Evolutionary conservation across 1,284 basidiomycete species (phyloP).

Genomic region (Schizophyllum commune): DNA sequence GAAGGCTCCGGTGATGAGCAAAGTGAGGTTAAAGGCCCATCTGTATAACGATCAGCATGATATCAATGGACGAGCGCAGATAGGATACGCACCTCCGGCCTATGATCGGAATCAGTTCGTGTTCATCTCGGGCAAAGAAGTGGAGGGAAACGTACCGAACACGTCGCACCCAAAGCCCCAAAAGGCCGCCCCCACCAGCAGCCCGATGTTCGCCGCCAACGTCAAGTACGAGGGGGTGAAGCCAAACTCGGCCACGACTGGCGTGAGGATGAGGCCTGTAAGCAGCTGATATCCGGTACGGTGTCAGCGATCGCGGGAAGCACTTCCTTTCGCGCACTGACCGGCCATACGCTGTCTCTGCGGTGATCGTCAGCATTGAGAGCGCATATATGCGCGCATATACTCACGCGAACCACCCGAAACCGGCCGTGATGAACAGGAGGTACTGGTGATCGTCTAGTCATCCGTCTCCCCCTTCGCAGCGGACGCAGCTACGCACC

Average conservation of each 20-base stretch:
- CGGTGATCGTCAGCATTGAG: background rate
- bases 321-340: slow-evolving; percentile 7
- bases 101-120: background rate
- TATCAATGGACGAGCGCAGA: background rate
- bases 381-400: background rate
- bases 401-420: slow-evolving; percentile 66
- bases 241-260: slow-evolving; percentile 49
- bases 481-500: slow-evolving; percentile 26
- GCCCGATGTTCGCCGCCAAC: slow-evolving; percentile 51
- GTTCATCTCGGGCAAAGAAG: background rate
- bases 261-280: slow-evolving; percentile 48
- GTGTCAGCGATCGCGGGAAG: background rate
- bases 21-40: slow-evolving; percentile 59
- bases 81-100: background rate
- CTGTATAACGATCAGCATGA: slow-evolving; percentile 16
- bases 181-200: slow-evolving; percentile 57
- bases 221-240: slow-evolving; percentile 49
- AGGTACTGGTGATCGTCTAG: slow-evolving; percentile 31
- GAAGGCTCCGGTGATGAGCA: slow-evolving; percentile 54
- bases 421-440: slow-evolving; percentile 52
- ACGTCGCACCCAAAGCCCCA: slow-evolving; percentile 32
- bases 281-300: slow-evolving; percentile 29
- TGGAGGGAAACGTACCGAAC: background rate
- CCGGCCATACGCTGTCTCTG: slow-evolving; percentile 30
- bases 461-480: background rate